Evolutionary conservation across 352 stramenopile genomes (phyloP).

Genomic region (Aphanomyces stellatus): DNA sequence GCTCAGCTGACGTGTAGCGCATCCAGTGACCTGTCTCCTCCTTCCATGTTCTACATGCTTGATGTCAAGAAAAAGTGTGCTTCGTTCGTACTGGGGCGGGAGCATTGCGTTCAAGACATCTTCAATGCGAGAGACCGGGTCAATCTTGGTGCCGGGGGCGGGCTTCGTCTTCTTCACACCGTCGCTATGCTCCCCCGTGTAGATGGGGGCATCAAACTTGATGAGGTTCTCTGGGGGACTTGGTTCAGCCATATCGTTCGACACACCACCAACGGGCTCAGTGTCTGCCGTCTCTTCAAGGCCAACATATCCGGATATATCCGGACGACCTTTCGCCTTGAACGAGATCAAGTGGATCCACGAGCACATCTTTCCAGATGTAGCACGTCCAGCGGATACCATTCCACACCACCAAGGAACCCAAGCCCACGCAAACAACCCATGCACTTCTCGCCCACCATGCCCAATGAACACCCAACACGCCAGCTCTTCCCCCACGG

Average conservation of each 20-base stretch:
- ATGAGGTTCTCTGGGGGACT: constrained; percentile 80
- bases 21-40: constrained; percentile 83
- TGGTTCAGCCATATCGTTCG: constrained; percentile 36
- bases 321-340: background rate
- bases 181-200: constrained; percentile 72
- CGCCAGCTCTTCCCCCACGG: too few relatives aligned
- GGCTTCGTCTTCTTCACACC: constrained; percentile 38
- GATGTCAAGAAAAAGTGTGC: background rate
- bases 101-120: constrained; percentile 70
- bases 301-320: background rate
- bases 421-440: too few relatives aligned
- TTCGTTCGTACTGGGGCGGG: constrained; percentile 52
- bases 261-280: background rate
- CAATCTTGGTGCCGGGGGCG: constrained; percentile 27
- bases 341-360: background rate
- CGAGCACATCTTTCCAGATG: constrained; percentile 9
- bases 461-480: too few relatives aligned
- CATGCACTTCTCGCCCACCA: too few relatives aligned
- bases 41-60: constrained; percentile 59
- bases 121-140: constrained; percentile 56
- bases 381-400: too few relatives aligned
- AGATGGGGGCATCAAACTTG: constrained; percentile 85
- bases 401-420: too few relatives aligned
- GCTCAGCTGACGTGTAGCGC: constrained; percentile 83
- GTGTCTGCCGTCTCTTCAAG: too few relatives aligned